Evolutionary conservation across 192 early-diverging fungal species (phyloP), one percentile per base, ranked within the genome.

Genomic region (Jimgerdemannia lactiflua): DNA sequence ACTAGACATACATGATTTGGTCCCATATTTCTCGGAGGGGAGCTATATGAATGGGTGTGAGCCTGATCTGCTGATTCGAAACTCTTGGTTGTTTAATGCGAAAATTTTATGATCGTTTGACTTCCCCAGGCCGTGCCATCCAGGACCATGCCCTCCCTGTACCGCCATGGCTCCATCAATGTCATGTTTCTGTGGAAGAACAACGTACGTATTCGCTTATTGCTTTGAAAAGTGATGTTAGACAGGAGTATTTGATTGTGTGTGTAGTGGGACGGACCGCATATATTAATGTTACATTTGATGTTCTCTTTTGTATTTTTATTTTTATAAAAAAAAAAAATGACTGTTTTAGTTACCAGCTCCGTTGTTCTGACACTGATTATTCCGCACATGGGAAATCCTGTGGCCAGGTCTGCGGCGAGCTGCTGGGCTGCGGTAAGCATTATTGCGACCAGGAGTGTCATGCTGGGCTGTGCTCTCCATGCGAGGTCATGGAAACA

Each of bases 81-180:
- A 29, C 29, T 29, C 29, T 29, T 29, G 29, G 29, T 29, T 29
- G 29, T 29, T 29, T 0, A 29, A 29, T 29, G 0, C 29, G n/a
- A n/a, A n/a, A n/a, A n/a, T n/a, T n/a, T 29, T 0, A 29, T 1
- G 29, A 0, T 29, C 29, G 29, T 29, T 29, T 29, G 29, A 49
- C 42, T 10, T 72, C 64, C 20, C 2, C 43, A 89, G 88, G 4
- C 91, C 89, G 39, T 97, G 97, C 76, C 97, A 97, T 85, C 96
- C 97, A 14, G 96, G 97, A 3, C 97, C 97, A 9, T 98, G 96
- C 71, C 92, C 94, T 66, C 95, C 95, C 3, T 99, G 97, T 80
- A 89, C 93, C 39, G 85, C 90, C 4, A 87, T 94, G 80, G 92
- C 92, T 3, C 92, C 94, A 3, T 79, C 88, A 29, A 88, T 90